A percentile compares a stretch with the other conserved stretches of the same genome.
Evolutionary conservation across 768 basidiomycete genomes (phyloP).

Genomic region (Pisolithus albus): DNA sequence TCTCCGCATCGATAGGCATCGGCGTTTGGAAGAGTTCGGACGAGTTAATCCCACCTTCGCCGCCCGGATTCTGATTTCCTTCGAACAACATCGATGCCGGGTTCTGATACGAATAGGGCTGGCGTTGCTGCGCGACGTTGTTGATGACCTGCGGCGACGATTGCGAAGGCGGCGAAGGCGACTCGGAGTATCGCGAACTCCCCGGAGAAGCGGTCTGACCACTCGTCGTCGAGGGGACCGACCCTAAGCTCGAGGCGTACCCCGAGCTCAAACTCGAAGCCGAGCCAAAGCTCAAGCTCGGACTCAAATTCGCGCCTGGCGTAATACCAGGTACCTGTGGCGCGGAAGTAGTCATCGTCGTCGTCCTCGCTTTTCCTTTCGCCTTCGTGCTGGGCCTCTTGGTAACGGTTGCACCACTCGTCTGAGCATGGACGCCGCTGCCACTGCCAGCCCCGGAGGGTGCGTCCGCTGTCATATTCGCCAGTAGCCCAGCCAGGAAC

Average conservation of each 20-base stretch:
- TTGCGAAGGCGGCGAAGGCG: constrained; percentile 28
- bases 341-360: too few species aligned
- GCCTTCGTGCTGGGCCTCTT: constrained; percentile 7
- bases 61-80: neutral
- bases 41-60: constrained; percentile 18
- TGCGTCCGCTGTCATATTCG: constrained; percentile 41
- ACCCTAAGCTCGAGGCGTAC: neutral
- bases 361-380: constrained; percentile 13
- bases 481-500: constrained; percentile 68
- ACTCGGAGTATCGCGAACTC: constrained; percentile 25
- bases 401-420: constrained; percentile 17
- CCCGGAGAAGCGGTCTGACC: constrained; percentile 16
- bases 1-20: constrained; percentile 51
- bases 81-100: neutral
- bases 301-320: neutral
- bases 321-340: neutral
- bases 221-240: neutral
- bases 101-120: neutral
- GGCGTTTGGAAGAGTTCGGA: constrained; percentile 43
- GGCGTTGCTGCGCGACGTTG: constrained; percentile 35
- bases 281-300: constrained; percentile 7
- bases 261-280: neutral
- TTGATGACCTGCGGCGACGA: constrained; percentile 31
- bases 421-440: neutral
- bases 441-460: constrained; percentile 6